Conservation (phyloP, 2,329 filamentous ascomycete genomes). For the Lecanicillium sp. region DNA sequence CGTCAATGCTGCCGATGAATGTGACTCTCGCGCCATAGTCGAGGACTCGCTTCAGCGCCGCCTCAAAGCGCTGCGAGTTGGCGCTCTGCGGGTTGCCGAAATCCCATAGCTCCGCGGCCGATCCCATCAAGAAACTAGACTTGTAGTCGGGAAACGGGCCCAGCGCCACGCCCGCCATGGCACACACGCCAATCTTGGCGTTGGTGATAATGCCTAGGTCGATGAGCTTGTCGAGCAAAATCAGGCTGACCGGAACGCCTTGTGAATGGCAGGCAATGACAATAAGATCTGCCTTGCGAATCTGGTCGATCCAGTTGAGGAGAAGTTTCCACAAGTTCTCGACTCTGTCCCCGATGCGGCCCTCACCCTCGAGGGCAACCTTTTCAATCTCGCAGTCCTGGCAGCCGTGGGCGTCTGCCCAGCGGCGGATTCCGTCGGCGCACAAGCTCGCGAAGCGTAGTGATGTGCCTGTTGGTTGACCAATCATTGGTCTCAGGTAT, state of each 20-base stretch:
- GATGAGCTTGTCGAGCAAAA: conserved; percentile 88
- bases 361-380: conserved; percentile 90
- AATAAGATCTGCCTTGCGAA: conserved; percentile 82
- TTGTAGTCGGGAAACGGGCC: conserved; percentile 92
- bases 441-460: conserved; percentile 86
- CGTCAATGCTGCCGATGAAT: conserved; percentile 91
- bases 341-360: conserved; percentile 82
- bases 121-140: conserved; percentile 80
- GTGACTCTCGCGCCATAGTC: conserved; percentile 76
- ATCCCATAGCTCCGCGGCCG: conserved; percentile 90
- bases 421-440: conserved; percentile 75
- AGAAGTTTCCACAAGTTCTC: conserved; percentile 91
- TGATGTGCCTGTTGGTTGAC: conserved; percentile 92
- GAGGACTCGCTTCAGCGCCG: conserved; percentile 67
- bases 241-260: conserved; percentile 87
- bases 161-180: conserved; percentile 84
- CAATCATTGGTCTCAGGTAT: conserved; percentile 82
- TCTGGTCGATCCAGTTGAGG: conserved; percentile 89
- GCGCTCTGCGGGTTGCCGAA: conserved; percentile 77
- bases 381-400: conserved; percentile 81
- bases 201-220: conserved; percentile 77
- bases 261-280: conserved; percentile 93
- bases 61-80: conserved; percentile 75
- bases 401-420: conserved; percentile 69
- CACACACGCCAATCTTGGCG: conserved; percentile 78